Percentiles rank a stretch among this genome's conserved stretches.
phyloP scores from a whole-genome alignment of 23 red algal species.

The Gracilariopsis chorda region DNA sequence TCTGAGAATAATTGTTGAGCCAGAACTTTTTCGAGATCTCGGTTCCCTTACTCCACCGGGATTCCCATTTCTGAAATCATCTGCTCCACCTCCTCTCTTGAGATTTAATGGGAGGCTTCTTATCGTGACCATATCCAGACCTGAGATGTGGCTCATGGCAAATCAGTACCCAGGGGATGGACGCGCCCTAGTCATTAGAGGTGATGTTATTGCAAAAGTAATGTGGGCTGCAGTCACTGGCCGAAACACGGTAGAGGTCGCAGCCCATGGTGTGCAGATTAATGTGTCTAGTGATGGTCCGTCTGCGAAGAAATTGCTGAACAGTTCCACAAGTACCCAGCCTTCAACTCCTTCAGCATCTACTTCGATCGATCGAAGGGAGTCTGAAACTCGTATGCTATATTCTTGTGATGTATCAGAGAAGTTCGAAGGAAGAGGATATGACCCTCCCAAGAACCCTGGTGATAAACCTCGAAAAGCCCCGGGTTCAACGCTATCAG shows the following conservation, averaged over 20 bases:
- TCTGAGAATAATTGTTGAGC: conserved; percentile 70
- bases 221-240: conserved; percentile 71
- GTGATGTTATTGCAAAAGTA: conserved; percentile 75
- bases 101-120: conserved; percentile 70
- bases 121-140: conserved; percentile 69
- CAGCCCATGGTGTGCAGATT: conserved; percentile 51
- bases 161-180: conserved; percentile 62
- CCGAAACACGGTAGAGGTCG: conserved; percentile 58
- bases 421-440: conserved; percentile 62
- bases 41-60: conserved; percentile 63
- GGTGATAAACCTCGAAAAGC: conserved; percentile 30
- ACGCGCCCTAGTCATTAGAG: conserved; percentile 63
- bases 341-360: background rate
- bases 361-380: background rate
- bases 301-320: background rate
- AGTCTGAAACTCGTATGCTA: conserved; percentile 68
- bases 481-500: conserved; percentile 35
- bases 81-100: conserved; percentile 55
- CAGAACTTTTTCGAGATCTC: conserved; percentile 74
- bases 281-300: conserved; percentile 52
- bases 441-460: conserved; percentile 45
- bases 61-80: conserved; percentile 73
- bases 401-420: conserved; percentile 70
- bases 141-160: conserved; percentile 75
- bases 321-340: background rate